A percentile compares a stretch with the other conserved stretches of the same genome.
Evolutionary conservation across 208 protist genomes (phyloP).

Genomic region (Trypanosoma congolense): DNA sequence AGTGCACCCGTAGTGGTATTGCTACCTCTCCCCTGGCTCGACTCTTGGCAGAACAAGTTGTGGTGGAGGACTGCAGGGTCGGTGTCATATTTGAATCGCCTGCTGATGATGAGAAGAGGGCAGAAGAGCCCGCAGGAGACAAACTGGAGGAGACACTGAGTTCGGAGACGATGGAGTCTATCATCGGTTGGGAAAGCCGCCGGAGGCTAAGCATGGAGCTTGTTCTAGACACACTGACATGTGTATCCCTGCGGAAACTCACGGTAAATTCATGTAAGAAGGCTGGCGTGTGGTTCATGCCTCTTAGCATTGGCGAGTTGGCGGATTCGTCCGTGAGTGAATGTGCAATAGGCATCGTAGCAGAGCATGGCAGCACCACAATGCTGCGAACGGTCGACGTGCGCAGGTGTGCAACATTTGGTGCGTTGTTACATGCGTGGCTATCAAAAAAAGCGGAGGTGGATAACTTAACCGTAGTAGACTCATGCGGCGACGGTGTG

Average conservation of each 20-base stretch:
- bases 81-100: constrained; percentile 23
- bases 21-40: constrained; percentile 1
- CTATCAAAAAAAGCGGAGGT: constrained; percentile 8
- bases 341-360: constrained; percentile 11
- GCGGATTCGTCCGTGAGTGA: constrained; percentile 7
- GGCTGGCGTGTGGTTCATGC: constrained; percentile 15
- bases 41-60: constrained; percentile 17
- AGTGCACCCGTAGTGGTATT: constrained; percentile 21
- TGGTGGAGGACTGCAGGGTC: constrained; percentile 19
- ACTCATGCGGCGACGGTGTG: constrained; percentile 17
- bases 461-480: constrained; percentile 9
- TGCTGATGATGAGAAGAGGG: not conserved
- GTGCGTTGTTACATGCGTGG: constrained; percentile 8
- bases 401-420: constrained; percentile 1
- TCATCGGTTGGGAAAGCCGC: not conserved
- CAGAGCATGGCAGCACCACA: constrained; percentile 5
- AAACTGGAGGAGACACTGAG: not conserved
- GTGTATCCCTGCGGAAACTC: constrained; percentile 6
- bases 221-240: not conserved
- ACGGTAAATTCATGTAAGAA: constrained; percentile 15
- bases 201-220: not conserved
- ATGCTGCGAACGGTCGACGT: constrained; percentile 7
- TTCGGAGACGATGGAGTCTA: not conserved
- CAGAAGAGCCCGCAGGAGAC: not conserved
- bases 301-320: constrained; percentile 8